Base-by-base conservation (phyloP, 257 asterid genomes). In the Petunia secreta region DNA sequence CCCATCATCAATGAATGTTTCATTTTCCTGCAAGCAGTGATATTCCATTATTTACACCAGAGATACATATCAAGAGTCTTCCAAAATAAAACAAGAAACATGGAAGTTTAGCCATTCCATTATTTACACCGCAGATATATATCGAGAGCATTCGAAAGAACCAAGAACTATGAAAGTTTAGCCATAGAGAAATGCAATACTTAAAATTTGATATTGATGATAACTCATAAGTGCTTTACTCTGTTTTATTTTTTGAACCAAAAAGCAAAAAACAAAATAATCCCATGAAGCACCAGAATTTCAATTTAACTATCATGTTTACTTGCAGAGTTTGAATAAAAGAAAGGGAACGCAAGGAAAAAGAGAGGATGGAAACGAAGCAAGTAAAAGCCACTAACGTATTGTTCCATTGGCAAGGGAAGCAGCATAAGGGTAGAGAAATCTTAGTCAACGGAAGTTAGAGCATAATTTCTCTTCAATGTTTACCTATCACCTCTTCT, bases 1-100 rank as follows among this genome's bases (percentile, higher is more conserved):
- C 15, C 97, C 99, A 80, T 93, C 98, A 37, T 96, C 97, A 85
- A 73, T 87, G 85, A 89, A 91, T 80, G 90, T 84, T 83, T 91
- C 98, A 63, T 85, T 66, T 40, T 86, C 96, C 99, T 96, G 98
- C 87, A 81, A 89, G 84, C 83, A 84, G 11, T 64, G 69, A 79
- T 11, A 67, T 67, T 82, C 41, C 54, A 63, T 44, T 69, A 69
- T 54, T 48, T 48, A 71, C 60, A 48, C 16, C 6, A 50, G 60
- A 71, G 10, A 71, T 25, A 53, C 9, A 48, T 25, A 71, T 39
- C 44, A 39, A 71, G 43, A 25, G 25, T 25, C 25, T 25, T 25
- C 25, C 25, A 25, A 25, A 25, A 25, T 25, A 25, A 46, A 48
- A 13, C 57, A 48, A 25, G 77, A 36, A 11, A 48, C 46, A 71